Evolutionary conservation across 179 eudicot genomes (phyloP), one percentile per base, ranked within the genome.

Genomic region (Spinacia oleracea): DNA sequence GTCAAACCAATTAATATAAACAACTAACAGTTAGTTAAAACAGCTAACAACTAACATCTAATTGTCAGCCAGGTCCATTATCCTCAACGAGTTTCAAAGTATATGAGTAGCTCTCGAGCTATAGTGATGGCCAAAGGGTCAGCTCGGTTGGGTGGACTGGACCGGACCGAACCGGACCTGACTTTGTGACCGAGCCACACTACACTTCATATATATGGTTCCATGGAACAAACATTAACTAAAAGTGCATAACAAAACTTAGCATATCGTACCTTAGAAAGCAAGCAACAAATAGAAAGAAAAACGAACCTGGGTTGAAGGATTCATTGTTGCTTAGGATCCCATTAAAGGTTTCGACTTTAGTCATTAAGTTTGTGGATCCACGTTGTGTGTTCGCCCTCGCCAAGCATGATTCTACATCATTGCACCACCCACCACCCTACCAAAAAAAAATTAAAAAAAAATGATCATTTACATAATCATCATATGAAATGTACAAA

Each of bases 341-440:
- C 40, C 98, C 99, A 42, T 89, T 83, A 82, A 96, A 96, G 68
- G 77, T 83, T 66, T 89, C 94, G 32, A 62, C 23, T 43, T 89
- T 90, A 85, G 27, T 84, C 99, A 96, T 96, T 82, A 80, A 88
- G 67, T 74, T 89, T 40, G 97, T 90, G 1, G 99, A 96, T 64
- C 99, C 99, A 63, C 92, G 99, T 29, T 83, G 97, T 23, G 93
- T 89, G 38, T 76, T 62, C 58, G 99, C 90, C 85, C 99, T 90
- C 35, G 84, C 89, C 83, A 88, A 40, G 79, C 98, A 96, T 46
- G 98, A 89, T 76, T 86, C 82, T 7, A 96, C 71, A 79, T 89
- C 92, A 75, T 90, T 93, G 91, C 99, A 96, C 99, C 99, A 96
- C 76, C 99, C 99, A 74, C 98, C 99, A 78, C 99, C 99, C 99